A percentile compares a stretch with the other conserved stretches of the same genome.
Conservation (phyloP, 495 filamentous ascomycete species). For the Polyplosphaeria fusca region DNA sequence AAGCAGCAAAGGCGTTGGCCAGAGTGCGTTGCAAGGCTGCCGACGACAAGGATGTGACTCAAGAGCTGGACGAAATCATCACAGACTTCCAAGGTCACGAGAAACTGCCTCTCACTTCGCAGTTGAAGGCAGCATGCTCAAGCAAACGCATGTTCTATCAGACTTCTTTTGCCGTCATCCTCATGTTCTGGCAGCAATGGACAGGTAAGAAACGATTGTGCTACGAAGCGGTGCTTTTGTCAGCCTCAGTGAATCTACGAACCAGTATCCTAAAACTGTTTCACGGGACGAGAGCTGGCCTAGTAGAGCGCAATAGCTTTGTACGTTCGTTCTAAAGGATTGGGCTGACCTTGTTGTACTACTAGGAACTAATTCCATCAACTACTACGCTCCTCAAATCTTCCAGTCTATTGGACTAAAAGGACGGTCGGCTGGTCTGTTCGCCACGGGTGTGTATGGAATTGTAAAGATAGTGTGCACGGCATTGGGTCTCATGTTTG, state of each 20-base stretch:
- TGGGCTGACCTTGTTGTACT: too few species aligned
- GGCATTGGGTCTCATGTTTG: conserved; percentile 30
- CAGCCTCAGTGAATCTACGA: conserved; percentile 19
- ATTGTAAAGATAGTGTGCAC: conserved; percentile 31
- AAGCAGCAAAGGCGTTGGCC: conserved; percentile 58
- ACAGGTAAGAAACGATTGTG: conserved; percentile 38
- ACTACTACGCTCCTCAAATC: conserved; percentile 32
- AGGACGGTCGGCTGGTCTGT: conserved; percentile 26
- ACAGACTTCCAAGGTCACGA: conserved; percentile 32
- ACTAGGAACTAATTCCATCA: conserved; percentile 24
- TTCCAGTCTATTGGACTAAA: conserved; percentile 33
- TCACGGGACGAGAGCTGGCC: too few species aligned
- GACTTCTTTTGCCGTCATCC: conserved; percentile 35
- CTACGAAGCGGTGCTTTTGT: background rate
- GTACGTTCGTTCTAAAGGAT: too few species aligned
- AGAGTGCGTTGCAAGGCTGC: conserved; percentile 59
- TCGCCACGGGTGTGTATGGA: conserved; percentile 35
- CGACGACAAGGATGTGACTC: conserved; percentile 56
- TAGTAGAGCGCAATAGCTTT: too few species aligned
- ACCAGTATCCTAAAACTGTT: too few species aligned
- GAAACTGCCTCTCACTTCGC: conserved; percentile 27
- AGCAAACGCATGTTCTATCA: conserved; percentile 35
- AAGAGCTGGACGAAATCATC: conserved; percentile 34
- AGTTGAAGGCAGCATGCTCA: conserved; percentile 26
- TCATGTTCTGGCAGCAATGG: conserved; percentile 41